These are phyloP conservation scores for Priceomyces castillae DNA, from an alignment of 805 yeast species.

Conservation along the genomic window DNA sequence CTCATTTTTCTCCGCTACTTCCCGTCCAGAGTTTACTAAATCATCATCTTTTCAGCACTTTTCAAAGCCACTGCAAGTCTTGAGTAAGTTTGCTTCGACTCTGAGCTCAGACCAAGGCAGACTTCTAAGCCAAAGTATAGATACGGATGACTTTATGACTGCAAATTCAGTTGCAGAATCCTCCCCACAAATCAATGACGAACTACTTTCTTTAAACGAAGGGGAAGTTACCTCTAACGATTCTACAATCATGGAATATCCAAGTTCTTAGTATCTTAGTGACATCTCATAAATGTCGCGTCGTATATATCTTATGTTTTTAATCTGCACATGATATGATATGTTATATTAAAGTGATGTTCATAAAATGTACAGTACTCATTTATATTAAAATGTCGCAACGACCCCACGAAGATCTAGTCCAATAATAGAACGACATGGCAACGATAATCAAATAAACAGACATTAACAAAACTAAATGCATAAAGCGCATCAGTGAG, in stretches of 20 bases:
- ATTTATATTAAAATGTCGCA: too few species aligned
- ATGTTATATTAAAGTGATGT: background rate
- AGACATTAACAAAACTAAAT: too few species aligned
- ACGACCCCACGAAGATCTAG: too few species aligned
- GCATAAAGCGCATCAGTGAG: too few species aligned
- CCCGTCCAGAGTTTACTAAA: conserved; percentile 2
- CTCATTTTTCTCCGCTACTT: conserved; percentile 15
- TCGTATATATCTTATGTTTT: background rate
- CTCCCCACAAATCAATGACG: background rate
- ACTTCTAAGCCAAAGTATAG: conserved; percentile 20
- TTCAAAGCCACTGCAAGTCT: conserved; percentile 25
- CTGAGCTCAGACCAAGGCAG: background rate
- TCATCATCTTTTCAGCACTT: conserved; percentile 4
- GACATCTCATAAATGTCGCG: background rate
- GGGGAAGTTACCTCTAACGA: background rate
- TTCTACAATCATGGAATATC: background rate
- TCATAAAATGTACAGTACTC: too few species aligned
- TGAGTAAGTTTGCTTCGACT: conserved; percentile 16
- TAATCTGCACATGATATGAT: background rate
- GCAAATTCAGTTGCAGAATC: conserved; percentile 3
- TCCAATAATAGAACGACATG: too few species aligned
- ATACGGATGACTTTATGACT: conserved; percentile 10
- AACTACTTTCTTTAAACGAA: background rate
- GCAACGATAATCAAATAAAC: too few species aligned
- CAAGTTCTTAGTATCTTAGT: background rate